These are phyloP conservation scores for Chloris gayana DNA, from an alignment of 176 grass and related monocot genomes.

Conservation along the genomic window DNA sequence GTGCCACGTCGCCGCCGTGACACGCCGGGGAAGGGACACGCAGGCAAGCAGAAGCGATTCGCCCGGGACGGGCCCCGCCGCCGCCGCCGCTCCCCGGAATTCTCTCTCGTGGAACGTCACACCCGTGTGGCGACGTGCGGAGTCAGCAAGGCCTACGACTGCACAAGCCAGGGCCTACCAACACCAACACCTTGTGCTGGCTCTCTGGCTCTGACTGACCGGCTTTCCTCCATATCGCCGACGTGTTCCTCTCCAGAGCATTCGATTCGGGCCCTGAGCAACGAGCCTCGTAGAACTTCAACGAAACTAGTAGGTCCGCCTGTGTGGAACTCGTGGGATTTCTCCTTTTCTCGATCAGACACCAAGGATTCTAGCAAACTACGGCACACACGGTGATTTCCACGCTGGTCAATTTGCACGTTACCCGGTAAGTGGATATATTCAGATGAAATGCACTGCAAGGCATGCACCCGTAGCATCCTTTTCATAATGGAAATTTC, in stretches of 20 bases:
- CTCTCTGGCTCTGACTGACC: neutral
- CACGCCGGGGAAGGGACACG: neutral
- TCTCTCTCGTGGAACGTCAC: neutral
- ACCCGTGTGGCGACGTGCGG: neutral
- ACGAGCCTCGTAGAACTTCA: neutral
- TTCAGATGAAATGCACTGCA: neutral
- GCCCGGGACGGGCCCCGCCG: neutral
- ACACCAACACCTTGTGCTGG: neutral
- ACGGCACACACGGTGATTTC: neutral
- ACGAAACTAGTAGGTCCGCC: neutral
- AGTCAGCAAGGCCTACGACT: neutral
- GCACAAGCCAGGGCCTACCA: neutral
- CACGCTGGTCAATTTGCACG: neutral
- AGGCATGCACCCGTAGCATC: neutral
- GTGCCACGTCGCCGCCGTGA: constrained; percentile 21
- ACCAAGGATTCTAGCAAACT: neutral
- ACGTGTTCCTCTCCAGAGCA: neutral
- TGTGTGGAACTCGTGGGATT: neutral
- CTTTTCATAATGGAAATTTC: neutral
- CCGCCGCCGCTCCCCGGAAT: neutral
- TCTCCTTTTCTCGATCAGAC: neutral
- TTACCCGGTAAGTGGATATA: neutral
- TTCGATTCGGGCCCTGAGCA: neutral
- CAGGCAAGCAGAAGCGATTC: neutral
- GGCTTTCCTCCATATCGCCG: neutral